Percentiles rank a stretch among this genome's conserved stretches.
Evolutionary conservation across 2,329 filamentous ascomycete species (phyloP).

Genomic region (Simplicillium sp.): DNA sequence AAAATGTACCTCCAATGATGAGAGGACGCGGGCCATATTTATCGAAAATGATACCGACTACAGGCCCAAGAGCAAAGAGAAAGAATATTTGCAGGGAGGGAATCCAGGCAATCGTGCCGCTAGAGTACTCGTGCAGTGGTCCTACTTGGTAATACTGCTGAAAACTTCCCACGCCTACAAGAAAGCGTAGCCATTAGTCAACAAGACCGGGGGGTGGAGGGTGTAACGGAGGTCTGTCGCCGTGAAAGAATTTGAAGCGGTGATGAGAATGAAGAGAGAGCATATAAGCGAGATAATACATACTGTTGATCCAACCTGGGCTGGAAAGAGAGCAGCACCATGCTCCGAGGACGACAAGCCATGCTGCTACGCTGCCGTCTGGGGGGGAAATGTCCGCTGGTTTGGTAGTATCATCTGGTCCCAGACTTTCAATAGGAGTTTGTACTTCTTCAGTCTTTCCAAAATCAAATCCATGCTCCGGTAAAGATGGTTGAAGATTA

Average conservation of each 20-base stretch:
- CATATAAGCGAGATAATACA: slow-evolving; percentile 2
- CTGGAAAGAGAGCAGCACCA: slow-evolving; percentile 31
- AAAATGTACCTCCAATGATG: slow-evolving; percentile 38
- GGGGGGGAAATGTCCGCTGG: too few species aligned
- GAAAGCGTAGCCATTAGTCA: too few species aligned
- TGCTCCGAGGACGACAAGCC: slow-evolving; percentile 27
- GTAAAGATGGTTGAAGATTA: too few species aligned
- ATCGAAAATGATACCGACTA: slow-evolving; percentile 56
- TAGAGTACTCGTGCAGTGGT: slow-evolving; percentile 35
- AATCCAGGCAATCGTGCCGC: slow-evolving; percentile 52
- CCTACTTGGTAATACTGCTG: slow-evolving; percentile 47
- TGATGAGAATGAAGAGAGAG: too few species aligned
- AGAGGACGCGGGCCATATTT: slow-evolving; percentile 50
- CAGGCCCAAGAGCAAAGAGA: slow-evolving; percentile 38
- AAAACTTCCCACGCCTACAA: slow-evolving; percentile 38
- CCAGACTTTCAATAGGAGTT: too few species aligned
- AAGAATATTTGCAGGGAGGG: slow-evolving; percentile 45
- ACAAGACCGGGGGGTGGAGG: slow-evolving; percentile 16
- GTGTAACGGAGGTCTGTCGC: not conserved
- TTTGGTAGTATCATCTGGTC: too few species aligned
- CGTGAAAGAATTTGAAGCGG: too few species aligned
- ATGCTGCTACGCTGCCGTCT: slow-evolving; percentile 22
- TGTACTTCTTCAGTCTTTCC: too few species aligned
- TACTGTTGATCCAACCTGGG: slow-evolving; percentile 26
- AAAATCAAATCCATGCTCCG: too few species aligned